Evolutionary conservation across 1,139 yeast genomes (phyloP).

Genomic region (Saccharomyces pastorianus): DNA sequence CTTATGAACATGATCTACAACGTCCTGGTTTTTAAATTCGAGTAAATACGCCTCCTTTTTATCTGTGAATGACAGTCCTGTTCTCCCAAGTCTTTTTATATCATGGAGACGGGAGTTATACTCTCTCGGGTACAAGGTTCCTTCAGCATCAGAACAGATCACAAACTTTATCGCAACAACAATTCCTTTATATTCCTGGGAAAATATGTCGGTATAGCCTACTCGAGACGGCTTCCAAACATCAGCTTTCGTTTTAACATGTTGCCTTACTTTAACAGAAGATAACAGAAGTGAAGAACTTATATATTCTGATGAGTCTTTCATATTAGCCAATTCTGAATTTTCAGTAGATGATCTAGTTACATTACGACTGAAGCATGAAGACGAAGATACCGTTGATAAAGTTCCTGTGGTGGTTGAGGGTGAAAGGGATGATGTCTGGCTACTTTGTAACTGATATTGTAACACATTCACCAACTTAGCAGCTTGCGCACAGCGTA

Average conservation of each 20-base stretch:
- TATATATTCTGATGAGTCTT: slow-evolving; percentile 3
- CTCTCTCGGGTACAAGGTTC: neutral
- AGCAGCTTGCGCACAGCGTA: slow-evolving; percentile 20
- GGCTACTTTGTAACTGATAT: slow-evolving; percentile 17
- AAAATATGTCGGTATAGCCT: slow-evolving; percentile 16
- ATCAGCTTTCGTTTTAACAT: slow-evolving; percentile 8
- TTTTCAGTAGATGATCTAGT: slow-evolving; percentile 15
- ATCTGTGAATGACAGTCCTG: slow-evolving; percentile 20
- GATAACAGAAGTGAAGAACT: slow-evolving; percentile 14
- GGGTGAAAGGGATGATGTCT: slow-evolving; percentile 10
- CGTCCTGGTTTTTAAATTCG: slow-evolving; percentile 21
- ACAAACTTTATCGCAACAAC: slow-evolving; percentile 18
- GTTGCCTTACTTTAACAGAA: slow-evolving; percentile 15
- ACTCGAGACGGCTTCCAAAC: slow-evolving; percentile 16
- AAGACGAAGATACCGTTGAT: slow-evolving; percentile 14
- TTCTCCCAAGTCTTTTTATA: slow-evolving; percentile 23
- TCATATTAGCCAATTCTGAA: slow-evolving; percentile 8
- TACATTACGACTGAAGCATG: slow-evolving; percentile 9
- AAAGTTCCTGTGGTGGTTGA: slow-evolving; percentile 14
- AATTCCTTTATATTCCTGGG: slow-evolving; percentile 15
- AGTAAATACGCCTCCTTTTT: slow-evolving; percentile 15
- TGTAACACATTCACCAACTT: slow-evolving; percentile 16
- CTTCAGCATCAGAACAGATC: slow-evolving; percentile 5
- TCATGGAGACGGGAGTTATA: slow-evolving; percentile 7
- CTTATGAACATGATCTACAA: slow-evolving; percentile 22